A percentile compares a stretch with the other conserved stretches of the same genome.
These are phyloP conservation scores for Rhizoctonia solani DNA, from an alignment of 1,284 basidiomycete genomes.

Conservation along the genomic window DNA sequence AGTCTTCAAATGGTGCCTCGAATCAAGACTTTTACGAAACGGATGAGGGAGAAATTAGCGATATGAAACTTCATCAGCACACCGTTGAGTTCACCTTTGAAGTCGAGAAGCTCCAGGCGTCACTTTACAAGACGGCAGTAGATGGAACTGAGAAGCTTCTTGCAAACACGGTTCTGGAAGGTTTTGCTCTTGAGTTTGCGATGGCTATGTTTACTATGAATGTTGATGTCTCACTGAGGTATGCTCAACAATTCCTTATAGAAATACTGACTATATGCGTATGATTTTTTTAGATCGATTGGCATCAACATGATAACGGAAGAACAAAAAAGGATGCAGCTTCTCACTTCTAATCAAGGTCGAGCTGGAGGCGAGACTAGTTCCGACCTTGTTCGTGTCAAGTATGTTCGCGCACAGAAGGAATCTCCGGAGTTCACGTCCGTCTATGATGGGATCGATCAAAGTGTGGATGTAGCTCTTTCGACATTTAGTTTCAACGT, in stretches of 20 bases:
- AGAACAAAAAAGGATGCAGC: slow-evolving; percentile 60
- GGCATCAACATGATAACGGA: slow-evolving; percentile 73
- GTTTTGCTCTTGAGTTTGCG: slow-evolving; percentile 76
- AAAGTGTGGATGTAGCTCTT: slow-evolving; percentile 85
- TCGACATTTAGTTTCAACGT: slow-evolving; percentile 93
- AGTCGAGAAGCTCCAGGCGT: slow-evolving; percentile 86
- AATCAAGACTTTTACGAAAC: slow-evolving; percentile 76
- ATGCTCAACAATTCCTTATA: slow-evolving; percentile 47
- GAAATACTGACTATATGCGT: slow-evolving; percentile 21
- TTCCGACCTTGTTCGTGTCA: slow-evolving; percentile 81
- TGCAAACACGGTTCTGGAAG: slow-evolving; percentile 80
- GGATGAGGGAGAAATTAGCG: slow-evolving; percentile 58
- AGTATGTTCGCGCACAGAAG: slow-evolving; percentile 81
- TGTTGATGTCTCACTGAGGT: slow-evolving; percentile 84
- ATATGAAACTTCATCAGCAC: slow-evolving; percentile 66
- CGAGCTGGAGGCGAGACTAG: slow-evolving; percentile 51
- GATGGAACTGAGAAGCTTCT: slow-evolving; percentile 68
- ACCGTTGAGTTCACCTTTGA: slow-evolving; percentile 88
- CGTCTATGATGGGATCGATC: slow-evolving; percentile 85
- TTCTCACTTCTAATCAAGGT: slow-evolving; percentile 73
- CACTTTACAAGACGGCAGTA: slow-evolving; percentile 70
- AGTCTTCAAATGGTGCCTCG: slow-evolving; percentile 41
- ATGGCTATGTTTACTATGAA: slow-evolving; percentile 86
- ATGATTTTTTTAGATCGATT: slow-evolving; percentile 56
- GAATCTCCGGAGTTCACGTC: slow-evolving; percentile 87